A percentile compares a stretch with the other conserved stretches of the same genome.
Evolutionary conservation across 345 rosid genomes (phyloP).

Genomic region (Heritiera fomes): DNA sequence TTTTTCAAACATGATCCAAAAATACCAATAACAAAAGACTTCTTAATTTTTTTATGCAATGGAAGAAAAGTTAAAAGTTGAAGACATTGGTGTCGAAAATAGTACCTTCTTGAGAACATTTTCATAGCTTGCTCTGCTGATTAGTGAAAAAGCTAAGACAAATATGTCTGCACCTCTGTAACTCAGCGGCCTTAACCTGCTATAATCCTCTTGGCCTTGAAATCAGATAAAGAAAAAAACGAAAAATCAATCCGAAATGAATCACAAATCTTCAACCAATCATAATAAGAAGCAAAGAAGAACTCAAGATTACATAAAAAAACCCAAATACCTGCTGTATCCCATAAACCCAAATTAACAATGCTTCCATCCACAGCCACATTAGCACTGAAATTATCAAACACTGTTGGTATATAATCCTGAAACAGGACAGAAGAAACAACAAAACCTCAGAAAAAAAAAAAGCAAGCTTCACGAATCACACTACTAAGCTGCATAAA

Average conservation of each 20-base stretch:
- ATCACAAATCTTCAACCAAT: constrained; percentile 1
- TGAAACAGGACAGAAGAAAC: constrained; percentile 28
- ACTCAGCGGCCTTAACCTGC: constrained; percentile 96
- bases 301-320: neutral
- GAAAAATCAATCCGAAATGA: constrained; percentile 8
- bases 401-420: constrained; percentile 98
- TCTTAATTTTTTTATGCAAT: too few relatives aligned
- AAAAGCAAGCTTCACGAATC: neutral
- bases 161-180: constrained; percentile 97
- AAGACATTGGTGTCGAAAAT: neutral
- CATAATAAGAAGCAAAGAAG: constrained; percentile 15
- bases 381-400: constrained; percentile 98
- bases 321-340: constrained; percentile 79
- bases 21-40: neutral
- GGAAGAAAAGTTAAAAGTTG: neutral
- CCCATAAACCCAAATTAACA: constrained; percentile 98
- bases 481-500: neutral
- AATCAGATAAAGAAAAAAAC: constrained; percentile 11
- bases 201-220: constrained; percentile 96
- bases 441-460: constrained; percentile 4
- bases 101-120: constrained; percentile 93
- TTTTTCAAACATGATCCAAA: constrained; percentile 26
- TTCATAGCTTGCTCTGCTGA: constrained; percentile 95
- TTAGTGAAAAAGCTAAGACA: constrained; percentile 86
- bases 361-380: constrained; percentile 90